Evolutionary conservation across 2,329 filamentous ascomycete genomes (phyloP).

Genomic region (Talaromyces sp.): DNA sequence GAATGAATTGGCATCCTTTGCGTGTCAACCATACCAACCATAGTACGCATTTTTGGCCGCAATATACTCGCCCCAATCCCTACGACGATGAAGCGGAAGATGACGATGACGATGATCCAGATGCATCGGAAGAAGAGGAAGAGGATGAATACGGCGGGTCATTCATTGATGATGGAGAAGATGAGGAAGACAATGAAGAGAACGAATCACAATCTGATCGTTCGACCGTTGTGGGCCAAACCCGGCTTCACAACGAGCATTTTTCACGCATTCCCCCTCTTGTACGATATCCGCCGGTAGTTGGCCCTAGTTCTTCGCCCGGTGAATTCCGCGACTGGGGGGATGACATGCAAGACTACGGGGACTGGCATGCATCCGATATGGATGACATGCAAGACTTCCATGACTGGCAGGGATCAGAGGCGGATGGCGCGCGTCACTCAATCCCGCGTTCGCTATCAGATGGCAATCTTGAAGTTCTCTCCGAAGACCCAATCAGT

Average conservation of each 20-base stretch:
- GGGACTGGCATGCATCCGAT: not conserved
- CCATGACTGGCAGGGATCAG: no score
- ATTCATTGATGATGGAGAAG: conserved; percentile 38
- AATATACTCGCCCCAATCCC: not conserved
- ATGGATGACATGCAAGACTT: no score
- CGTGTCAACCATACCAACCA: not conserved
- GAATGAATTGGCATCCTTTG: not conserved
- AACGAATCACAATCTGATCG: conserved; percentile 34
- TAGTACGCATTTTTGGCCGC: no score
- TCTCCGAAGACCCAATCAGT: conserved; percentile 28
- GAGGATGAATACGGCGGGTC: conserved; percentile 39
- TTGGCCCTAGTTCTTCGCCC: not conserved
- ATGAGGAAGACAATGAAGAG: conserved; percentile 13
- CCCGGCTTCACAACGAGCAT: conserved; percentile 6
- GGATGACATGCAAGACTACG: not conserved
- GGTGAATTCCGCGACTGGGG: not conserved
- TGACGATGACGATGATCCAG: not conserved
- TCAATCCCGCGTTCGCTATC: not conserved
- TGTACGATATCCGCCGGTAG: not conserved
- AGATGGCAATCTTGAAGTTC: conserved; percentile 2
- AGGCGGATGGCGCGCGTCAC: not conserved
- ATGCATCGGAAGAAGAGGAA: conserved; percentile 31
- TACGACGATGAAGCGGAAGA: conserved; percentile 18
- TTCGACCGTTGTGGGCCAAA: conserved; percentile 36
- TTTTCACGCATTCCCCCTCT: not conserved